Conservation (phyloP, 345 rosid species). For the Pistacia atlantica region DNA sequence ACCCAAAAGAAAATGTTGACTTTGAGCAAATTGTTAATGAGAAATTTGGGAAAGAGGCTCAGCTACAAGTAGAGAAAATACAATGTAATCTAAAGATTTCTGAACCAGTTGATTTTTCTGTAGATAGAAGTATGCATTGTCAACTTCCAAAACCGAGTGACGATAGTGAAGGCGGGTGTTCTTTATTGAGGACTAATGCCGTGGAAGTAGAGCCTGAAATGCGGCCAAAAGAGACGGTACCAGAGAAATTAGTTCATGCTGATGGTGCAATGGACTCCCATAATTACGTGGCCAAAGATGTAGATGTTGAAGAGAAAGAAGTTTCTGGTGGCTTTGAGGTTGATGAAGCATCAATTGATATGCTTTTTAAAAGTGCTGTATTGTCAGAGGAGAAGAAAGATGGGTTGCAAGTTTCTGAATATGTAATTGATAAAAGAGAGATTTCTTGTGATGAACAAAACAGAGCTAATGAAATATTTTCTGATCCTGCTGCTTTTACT, state of each 20-base stretch:
- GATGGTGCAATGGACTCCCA: constrained; percentile 19
- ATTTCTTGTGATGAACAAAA: constrained; percentile 20
- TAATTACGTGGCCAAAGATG: constrained; percentile 37
- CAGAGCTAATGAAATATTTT: constrained; percentile 18
- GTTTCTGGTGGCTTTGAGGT: constrained; percentile 42
- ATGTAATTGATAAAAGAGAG: constrained; percentile 20
- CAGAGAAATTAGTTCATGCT: constrained; percentile 27
- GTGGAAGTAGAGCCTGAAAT: constrained; percentile 24
- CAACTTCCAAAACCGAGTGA: constrained; percentile 32
- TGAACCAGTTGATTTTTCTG: constrained; percentile 18
- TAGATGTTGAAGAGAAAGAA: constrained; percentile 62
- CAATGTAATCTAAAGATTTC: constrained; percentile 18
- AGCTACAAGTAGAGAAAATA: constrained; percentile 28
- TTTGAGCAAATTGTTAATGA: constrained; percentile 21
- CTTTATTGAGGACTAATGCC: constrained; percentile 4
- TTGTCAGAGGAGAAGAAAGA: constrained; percentile 26
- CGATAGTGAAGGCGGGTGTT: constrained; percentile 15
- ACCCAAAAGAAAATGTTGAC: constrained; percentile 28
- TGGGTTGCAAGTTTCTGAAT: constrained; percentile 33
- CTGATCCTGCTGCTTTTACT: constrained; percentile 13
- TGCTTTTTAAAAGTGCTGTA: constrained; percentile 29
- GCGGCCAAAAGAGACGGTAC: constrained; percentile 38
- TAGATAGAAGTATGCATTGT: constrained; percentile 10
- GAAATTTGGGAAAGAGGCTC: constrained; percentile 20
- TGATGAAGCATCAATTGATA: constrained; percentile 23